Base-by-base conservation (phyloP, 306 rosid species). In the Heteromeles arbutifolia region DNA sequence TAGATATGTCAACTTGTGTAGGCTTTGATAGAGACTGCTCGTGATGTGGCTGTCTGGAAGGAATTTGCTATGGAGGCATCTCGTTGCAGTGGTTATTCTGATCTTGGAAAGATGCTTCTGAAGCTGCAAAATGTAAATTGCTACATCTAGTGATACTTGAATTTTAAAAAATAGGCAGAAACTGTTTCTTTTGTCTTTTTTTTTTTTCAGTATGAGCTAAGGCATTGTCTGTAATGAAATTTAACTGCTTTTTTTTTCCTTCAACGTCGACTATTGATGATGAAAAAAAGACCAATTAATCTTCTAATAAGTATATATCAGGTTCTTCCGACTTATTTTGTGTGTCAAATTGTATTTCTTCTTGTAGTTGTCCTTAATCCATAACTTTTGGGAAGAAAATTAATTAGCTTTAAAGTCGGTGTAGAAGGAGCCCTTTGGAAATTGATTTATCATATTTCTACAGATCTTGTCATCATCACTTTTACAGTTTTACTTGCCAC, bases 61-160 rank as follows among this genome's bases (percentile, higher is more conserved):
- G 98, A 85, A 77, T 90, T 90, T 45, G 97, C 99, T 41, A 90
- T 88, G 92, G 97, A 88, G 88, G 97, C 96, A 83, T 95, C 99
- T 82, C 88, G 72, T 61, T 88, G 90, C 77, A 80, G 74, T 67
- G 92, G 89, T 77, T 96, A 96, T 90, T 86, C 89, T 56, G 96
- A 89, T 80, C 89, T 92, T 72, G 97, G 99, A 80, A 90, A 87
- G 86, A 90, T 96, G 92, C 98, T 96, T 81, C 79, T 83, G 81
- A 96, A 87, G 89, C 87, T 96, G 86, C 91, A 87, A 76, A 96
- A 82, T 82, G 99, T 96, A 92, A 90, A 79, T 80, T 88, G 74
- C 84, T 65, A 57, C 85, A 75, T 73, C 75, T 83, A 74, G 79
- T 86, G 84, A 81, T 83, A 59, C 74, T 69, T 68, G 59, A 41